Evolutionary conservation across 2,329 filamentous ascomycete species (phyloP).

Genomic region (Xylariaceae sp.): DNA sequence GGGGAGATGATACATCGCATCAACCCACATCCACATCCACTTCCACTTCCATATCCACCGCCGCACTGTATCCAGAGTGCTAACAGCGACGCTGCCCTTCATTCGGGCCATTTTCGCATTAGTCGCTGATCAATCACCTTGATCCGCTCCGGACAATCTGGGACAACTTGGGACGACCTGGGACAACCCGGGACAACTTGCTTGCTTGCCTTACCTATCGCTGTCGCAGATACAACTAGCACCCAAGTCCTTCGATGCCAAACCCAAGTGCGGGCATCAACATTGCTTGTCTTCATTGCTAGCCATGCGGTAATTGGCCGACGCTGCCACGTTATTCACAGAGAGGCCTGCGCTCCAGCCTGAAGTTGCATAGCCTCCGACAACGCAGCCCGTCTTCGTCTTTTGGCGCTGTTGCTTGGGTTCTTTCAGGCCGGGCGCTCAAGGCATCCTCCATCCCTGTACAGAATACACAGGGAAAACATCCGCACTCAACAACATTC

Average conservation of each 20-base stretch:
- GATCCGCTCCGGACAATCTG: conserved; percentile 10
- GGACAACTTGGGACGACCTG: no score
- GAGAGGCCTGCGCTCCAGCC: background rate
- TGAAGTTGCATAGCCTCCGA: background rate
- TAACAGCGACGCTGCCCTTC: conserved; percentile 7
- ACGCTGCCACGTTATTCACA: conserved; percentile 3
- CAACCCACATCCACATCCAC: conserved; percentile 4
- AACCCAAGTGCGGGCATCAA: conserved; percentile 6
- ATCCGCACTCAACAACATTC: conserved; percentile 1
- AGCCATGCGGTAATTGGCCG: conserved; percentile 12
- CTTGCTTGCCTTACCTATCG: background rate
- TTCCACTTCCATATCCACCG: background rate
- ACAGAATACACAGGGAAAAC: conserved; percentile 7
- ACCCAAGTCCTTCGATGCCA: conserved; percentile 3
- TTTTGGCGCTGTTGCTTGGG: conserved; percentile 7
- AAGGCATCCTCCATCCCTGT: conserved; percentile 6
- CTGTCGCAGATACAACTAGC: conserved; percentile 3
- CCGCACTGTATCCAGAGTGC: conserved; percentile 6
- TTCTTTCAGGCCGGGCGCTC: conserved; percentile 6
- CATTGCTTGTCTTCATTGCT: conserved; percentile 10
- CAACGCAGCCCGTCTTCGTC: conserved; percentile 1
- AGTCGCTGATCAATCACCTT: conserved; percentile 14
- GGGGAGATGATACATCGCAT: conserved; percentile 10
- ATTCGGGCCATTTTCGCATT: conserved; percentile 9
- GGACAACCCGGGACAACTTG: no score